Conservation (phyloP, 2,329 filamentous ascomycete species). For the Aspergillus quadrilineatus region DNA sequence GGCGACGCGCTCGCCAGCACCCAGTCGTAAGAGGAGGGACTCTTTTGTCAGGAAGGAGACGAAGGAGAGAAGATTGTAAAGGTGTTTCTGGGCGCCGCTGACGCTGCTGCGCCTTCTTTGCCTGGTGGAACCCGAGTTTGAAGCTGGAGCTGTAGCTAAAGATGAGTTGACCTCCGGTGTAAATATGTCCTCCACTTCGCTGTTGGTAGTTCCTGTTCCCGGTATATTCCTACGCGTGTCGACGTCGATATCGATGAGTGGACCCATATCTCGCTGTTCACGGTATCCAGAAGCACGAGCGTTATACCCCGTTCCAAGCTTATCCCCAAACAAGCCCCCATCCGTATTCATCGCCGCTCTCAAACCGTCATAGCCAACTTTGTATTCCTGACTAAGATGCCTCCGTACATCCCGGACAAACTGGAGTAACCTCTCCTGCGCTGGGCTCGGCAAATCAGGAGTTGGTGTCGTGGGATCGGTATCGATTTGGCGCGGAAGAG, state of each 20-base stretch:
- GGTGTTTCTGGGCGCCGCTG: background rate
- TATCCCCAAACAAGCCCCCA: background rate
- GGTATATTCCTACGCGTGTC: background rate
- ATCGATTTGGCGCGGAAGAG: conserved; percentile 4
- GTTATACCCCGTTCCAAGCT: background rate
- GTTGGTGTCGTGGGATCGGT: conserved; percentile 3
- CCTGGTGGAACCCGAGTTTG: background rate
- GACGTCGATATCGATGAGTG: background rate
- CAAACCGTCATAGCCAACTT: background rate
- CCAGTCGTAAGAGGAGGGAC: background rate
- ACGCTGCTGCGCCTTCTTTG: background rate
- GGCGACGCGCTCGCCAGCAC: conserved; percentile 3
- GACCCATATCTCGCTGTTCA: background rate
- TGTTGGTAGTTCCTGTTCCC: background rate
- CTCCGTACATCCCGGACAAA: background rate
- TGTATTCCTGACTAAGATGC: background rate
- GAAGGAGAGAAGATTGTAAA: conserved; percentile 9
- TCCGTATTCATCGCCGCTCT: background rate
- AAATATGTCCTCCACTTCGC: background rate
- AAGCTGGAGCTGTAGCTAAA: background rate
- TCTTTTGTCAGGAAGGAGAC: conserved; percentile 11
- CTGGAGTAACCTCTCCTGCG: conserved; percentile 1
- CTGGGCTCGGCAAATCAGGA: conserved; percentile 1
- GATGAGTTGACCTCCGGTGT: background rate
- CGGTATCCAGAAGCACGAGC: background rate